Base-by-base conservation (phyloP, 139 green algal genomes). In the Tetratostichococcus sp. region DNA sequence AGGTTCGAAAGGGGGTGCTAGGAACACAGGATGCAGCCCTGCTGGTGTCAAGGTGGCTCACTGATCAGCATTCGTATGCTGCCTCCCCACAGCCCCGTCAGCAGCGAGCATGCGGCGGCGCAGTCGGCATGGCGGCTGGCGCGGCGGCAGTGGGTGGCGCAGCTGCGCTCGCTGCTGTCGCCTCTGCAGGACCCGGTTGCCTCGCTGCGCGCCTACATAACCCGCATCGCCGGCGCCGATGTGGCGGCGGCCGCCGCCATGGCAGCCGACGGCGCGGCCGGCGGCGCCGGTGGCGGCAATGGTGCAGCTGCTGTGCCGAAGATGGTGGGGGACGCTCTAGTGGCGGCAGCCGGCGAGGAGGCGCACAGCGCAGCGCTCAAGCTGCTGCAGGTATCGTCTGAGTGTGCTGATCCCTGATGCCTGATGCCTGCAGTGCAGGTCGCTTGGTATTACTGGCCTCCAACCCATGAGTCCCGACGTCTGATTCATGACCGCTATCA, bases 161-260 rank as follows among this genome's bases (percentile, higher is more conserved):
- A 73, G 66, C 34, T 43, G 28, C 65, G 25, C 65, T 1, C 43
- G 25, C 34, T 43, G 33, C 67, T 79, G 30, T 23, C 28, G 3
- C 33, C 65, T 4, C 42, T 58, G 59, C 80, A 76, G 17, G 76
- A 80, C 43, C 30, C 72, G 25, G 76, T 74, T 17, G 58, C 81
- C 17, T 62, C 50, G 17, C 19, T 62, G 14, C 50, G 50, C 50
- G 69, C 75, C 23, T 85, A 77, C 76, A 85, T 82, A 62, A 66
- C 71, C 1, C 76, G 76, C 31, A 43, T 85, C 57, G 81, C 75
- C 22, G 79, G 80, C 73, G 68, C 69, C 14, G 76, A 82, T 82
- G 81, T 30, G 65, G 74, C 17, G 79, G 76, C 76, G 1, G 16
- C 0, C 50, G 50, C 50, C 19, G 50, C 26, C 11, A 17, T 17